Percentiles rank a stretch among this genome's conserved stretches.
These are phyloP conservation scores for Eremothecium gossypii DNA, from an alignment of 1,139 yeast genomes.

Conservation along the genomic window DNA sequence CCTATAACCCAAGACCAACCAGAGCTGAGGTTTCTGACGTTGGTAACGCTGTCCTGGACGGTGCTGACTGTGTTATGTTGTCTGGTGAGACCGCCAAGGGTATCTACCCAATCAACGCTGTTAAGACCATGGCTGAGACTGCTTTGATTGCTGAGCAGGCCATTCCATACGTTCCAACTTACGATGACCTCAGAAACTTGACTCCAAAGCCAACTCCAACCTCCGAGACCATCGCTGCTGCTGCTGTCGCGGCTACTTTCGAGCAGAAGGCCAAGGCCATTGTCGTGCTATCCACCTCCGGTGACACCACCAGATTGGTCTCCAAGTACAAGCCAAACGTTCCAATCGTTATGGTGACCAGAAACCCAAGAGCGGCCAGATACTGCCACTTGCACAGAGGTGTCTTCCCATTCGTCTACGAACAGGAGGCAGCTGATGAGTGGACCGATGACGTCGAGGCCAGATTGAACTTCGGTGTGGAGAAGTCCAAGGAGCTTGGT, in stretches of 20 bases:
- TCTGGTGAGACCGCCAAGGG: conserved; percentile 99
- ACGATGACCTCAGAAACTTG: conserved; percentile 80
- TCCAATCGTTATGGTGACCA: conserved; percentile 96
- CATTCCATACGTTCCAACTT: conserved; percentile 78
- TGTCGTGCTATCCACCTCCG: conserved; percentile 90
- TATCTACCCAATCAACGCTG: conserved; percentile 94
- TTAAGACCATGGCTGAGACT: conserved; percentile 97
- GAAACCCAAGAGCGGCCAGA: conserved; percentile 89
- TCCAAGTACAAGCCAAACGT: conserved; percentile 97
- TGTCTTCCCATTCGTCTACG: conserved; percentile 91
- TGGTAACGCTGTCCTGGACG: conserved; percentile 97
- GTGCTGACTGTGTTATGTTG: conserved; percentile 99
- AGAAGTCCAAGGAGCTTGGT: conserved; percentile 81
- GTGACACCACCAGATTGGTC: conserved; percentile 89
- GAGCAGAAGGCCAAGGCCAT: conserved; percentile 97
- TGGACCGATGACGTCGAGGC: conserved; percentile 97
- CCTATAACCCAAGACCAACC: conserved; percentile 99
- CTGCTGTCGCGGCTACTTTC: conserved; percentile 92
- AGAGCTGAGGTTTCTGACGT: conserved; percentile 99
- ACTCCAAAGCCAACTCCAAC: conserved; percentile 87
- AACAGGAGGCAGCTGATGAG: conserved; percentile 56
- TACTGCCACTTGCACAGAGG: conserved; percentile 96
- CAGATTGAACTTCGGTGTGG: conserved; percentile 90
- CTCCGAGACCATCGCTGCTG: conserved; percentile 93
- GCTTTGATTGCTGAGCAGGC: conserved; percentile 95